These are phyloP conservation scores for Colletotrichum salicis DNA, from an alignment of 2,329 filamentous ascomycete genomes.

Conservation along the genomic window DNA sequence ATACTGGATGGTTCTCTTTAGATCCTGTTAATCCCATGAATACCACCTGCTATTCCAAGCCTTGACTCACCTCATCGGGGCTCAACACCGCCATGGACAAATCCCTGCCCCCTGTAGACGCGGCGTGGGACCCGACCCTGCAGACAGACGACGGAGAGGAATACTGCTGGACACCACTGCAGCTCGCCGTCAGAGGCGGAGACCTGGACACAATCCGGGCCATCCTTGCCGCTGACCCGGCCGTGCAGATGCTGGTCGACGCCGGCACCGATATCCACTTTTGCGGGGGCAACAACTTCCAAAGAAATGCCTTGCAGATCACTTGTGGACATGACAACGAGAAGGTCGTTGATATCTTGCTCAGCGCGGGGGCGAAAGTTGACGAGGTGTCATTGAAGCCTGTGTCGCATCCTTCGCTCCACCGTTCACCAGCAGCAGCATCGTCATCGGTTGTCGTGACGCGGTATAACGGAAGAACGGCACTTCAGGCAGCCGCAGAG, in stretches of 20 bases:
- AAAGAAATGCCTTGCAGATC: slow-evolving; percentile 49
- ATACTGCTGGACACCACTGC: slow-evolving; percentile 48
- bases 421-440: neutral
- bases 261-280: slow-evolving; percentile 46
- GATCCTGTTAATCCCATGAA: neutral
- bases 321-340: slow-evolving; percentile 45
- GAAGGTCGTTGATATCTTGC: slow-evolving; percentile 40
- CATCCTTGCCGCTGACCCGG: slow-evolving; percentile 40
- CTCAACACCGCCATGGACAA: neutral
- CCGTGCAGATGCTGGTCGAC: slow-evolving; percentile 42
- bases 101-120: neutral
- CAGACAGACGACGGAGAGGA: slow-evolving; percentile 34
- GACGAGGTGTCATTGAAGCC: slow-evolving; percentile 32
- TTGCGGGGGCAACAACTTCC: slow-evolving; percentile 47
- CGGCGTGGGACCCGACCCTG: neutral
- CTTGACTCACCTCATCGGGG: neutral
- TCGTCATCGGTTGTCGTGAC: slow-evolving; percentile 30
- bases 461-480: slow-evolving; percentile 50
- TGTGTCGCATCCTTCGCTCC: neutral
- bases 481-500: slow-evolving; percentile 49
- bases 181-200: slow-evolving; percentile 47
- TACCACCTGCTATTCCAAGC: neutral
- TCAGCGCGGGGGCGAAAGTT: slow-evolving; percentile 43
- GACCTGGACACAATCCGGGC: slow-evolving; percentile 40
- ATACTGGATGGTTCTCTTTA: neutral